Base-by-base conservation (phyloP, 352 stramenopile species). In the Elongisporangium anandrum region DNA sequence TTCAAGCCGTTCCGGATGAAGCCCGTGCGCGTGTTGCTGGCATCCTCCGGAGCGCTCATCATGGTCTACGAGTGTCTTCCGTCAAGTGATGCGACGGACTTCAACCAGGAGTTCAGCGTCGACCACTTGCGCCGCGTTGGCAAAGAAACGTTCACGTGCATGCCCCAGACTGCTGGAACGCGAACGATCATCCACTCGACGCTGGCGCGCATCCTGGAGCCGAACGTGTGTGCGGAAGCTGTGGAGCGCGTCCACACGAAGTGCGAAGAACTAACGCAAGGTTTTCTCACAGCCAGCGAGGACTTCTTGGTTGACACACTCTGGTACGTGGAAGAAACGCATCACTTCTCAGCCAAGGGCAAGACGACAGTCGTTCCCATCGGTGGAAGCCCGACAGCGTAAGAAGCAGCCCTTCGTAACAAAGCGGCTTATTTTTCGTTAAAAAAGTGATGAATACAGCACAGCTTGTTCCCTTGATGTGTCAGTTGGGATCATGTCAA, bases 261-360 rank as follows among this genome's bases (percentile, higher is more conserved):
- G 54, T 92, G 82, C 54, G 72, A 85, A n/a, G 68, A 65, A 24
- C 67, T 90, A 45, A 88, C 80, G 2, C 50, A 73, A 38, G 53
- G 70, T 38, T 52, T 90, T 12, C 52, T 34, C 15, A 47, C 38
- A 2, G 52, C 79, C 13, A 61, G 59, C 5, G 58, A 66, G 22
- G 67, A 57, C 20, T 70, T 75, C 38, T 59, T 75, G 13, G 72
- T 88, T 48, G 57, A 76, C 9, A 72, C 80, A 20, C 65, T 92
- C 15, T 92, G 82, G 82, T 86, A 80, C 45, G 75, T 90, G 6
- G 76, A 90, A 55, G 82, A 92, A 60, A 85, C 78, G 12, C 80
- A 90, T 23, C 62, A 85, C 29, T 75, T 84, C 57, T 90, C 77
- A 23, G 75, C 78, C 1, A 65, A 74, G 51, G 79, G 79, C 1